Evolutionary conservation across 371 early-diverging fungal genomes (phyloP), one percentile per base, ranked within the genome.

Genomic region (Mucor saturninus): DNA sequence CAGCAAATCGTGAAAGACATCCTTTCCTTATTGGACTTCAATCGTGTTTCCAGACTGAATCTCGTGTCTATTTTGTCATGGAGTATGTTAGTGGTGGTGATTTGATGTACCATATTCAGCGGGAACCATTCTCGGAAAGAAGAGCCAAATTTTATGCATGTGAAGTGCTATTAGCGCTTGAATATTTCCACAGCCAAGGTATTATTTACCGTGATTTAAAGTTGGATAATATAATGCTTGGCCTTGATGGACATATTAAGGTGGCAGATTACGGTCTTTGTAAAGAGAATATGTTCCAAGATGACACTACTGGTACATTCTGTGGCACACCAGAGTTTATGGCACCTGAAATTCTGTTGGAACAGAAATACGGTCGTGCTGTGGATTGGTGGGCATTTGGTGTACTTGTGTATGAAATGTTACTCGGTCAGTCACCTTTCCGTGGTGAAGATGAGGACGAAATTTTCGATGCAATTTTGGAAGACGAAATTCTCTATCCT

Each of bases 51-150:
- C 97, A 98, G 77, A 93, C 96, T 2, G 90, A 94, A 54, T 91
- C 92, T 26, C 87, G 98, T 43, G 84, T 99, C 31, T 98, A 95
- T 83, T 96, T 99, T 78, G 98, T 99, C 9, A 98, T 99, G 98
- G 99, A 99, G 71, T 99, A 98, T 81, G 93, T 99, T 11, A 86
- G 89, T 35, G 99, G 99, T 64, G 99, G 99, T 62, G 99, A 99
- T 81, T 79, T 99, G 75, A 98, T 99, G 97, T 93, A 92, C 85
- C 97, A 95, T 76, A 97, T 96, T 56, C 95, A 91, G 72, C 88
- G 91, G 58, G 88, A 90, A 64, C 89, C 89, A 62, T 95, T 95
- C 66, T 86, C 91, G 35, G 94, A 95, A 77, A 77, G 89, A 45
- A 87, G 93, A 63, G 95, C 98, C 48, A 94, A 90, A 83, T 83